A percentile compares a stretch with the other conserved stretches of the same genome.
These are phyloP conservation scores for Clonostachys byssicola DNA, from an alignment of 2,329 filamentous ascomycete species.

Conservation along the genomic window DNA sequence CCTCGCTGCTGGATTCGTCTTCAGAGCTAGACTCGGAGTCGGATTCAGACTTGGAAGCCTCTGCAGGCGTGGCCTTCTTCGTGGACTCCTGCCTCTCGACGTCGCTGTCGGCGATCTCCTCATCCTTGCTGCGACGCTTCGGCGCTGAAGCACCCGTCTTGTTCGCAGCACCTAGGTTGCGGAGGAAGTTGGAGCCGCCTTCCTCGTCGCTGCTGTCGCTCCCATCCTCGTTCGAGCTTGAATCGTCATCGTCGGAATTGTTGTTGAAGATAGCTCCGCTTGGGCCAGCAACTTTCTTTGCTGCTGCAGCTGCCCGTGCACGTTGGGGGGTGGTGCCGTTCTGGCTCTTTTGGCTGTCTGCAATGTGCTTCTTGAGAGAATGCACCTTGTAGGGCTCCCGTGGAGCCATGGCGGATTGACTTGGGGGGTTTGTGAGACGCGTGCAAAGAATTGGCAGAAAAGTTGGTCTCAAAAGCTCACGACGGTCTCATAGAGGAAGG, in stretches of 20 bases:
- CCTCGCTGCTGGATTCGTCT: background rate
- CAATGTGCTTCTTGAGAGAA: conserved; percentile 30
- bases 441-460: no score
- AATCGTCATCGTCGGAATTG: conserved; percentile 20
- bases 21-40: conserved; percentile 2
- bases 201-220: conserved; percentile 24
- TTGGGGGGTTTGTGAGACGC: no score
- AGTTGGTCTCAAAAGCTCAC: no score
- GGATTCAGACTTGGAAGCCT: conserved; percentile 1
- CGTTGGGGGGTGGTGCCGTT: conserved; percentile 10
- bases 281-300: conserved; percentile 7
- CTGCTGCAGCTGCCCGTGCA: background rate
- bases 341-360: conserved; percentile 27
- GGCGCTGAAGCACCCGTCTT: conserved; percentile 5
- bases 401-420: conserved; percentile 23
- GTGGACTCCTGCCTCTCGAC: conserved; percentile 18
- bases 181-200: conserved; percentile 19
- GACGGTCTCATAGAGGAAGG: no score
- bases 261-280: conserved; percentile 16
- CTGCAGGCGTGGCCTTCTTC: conserved; percentile 12
- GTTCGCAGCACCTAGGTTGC: conserved; percentile 17
- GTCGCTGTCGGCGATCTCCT: conserved; percentile 38
- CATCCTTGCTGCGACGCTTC: conserved; percentile 21
- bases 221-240: conserved; percentile 21
- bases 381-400: conserved; percentile 27